phyloP scores from a whole-genome alignment of 2,329 filamentous ascomycete genomes.

The Alternaria sp. region DNA sequence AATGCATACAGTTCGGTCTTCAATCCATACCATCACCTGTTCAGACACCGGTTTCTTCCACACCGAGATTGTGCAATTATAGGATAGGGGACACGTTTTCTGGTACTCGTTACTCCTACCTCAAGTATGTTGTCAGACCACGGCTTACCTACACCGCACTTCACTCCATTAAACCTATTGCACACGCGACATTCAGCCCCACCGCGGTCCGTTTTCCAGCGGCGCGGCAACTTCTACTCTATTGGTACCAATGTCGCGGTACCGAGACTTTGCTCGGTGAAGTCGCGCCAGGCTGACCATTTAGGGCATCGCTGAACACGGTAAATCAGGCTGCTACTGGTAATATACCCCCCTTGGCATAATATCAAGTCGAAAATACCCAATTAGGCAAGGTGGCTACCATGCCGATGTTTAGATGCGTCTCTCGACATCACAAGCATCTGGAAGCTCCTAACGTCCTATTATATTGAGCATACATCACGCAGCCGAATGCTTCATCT shows the following conservation, averaged over 20 bases:
- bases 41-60: not conserved
- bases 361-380: not conserved
- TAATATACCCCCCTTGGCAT: constrained; percentile 22
- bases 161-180: not conserved
- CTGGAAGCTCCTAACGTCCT: not conserved
- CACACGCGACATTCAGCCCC: not conserved
- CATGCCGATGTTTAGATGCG: not conserved
- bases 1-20: not conserved
- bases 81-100: not conserved
- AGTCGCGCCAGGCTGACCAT: constrained; percentile 12
- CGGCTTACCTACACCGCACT: constrained; percentile 5
- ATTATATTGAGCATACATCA: not conserved
- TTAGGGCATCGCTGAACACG: not conserved
- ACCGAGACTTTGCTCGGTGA: constrained; percentile 5
- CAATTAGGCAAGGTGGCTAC: not conserved
- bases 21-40: not conserved
- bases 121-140: not conserved
- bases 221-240: not conserved
- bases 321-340: not conserved
- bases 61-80: not conserved
- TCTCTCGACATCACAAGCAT: not conserved
- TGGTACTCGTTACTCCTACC: not conserved
- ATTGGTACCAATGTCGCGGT: constrained; percentile 1
- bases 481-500: not conserved
- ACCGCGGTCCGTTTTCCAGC: not conserved